Percentiles rank a stretch among this genome's conserved stretches.
These are phyloP conservation scores for Eucalyptus curtisii DNA, from an alignment of 345 rosid species.

Conservation along the genomic window DNA sequence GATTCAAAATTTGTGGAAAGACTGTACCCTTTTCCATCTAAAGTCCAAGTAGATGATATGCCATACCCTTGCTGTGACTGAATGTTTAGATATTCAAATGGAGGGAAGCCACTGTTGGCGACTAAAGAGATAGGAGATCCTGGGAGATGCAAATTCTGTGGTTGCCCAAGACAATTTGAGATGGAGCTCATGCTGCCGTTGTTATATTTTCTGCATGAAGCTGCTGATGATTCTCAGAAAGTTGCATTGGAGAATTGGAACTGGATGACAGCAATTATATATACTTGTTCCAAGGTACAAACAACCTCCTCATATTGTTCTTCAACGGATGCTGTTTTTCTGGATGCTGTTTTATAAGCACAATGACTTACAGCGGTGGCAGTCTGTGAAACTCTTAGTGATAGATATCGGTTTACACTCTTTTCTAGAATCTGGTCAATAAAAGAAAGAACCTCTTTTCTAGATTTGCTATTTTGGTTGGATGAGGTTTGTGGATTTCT, in stretches of 20 bases:
- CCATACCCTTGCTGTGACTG: background rate
- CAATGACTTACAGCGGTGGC: background rate
- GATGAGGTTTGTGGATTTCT: background rate
- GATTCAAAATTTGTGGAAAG: background rate
- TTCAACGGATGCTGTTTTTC: background rate
- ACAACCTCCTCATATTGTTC: background rate
- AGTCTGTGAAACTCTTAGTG: background rate
- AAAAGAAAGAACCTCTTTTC: background rate
- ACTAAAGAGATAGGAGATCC: constrained; percentile 19
- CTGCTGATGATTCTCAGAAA: constrained; percentile 31
- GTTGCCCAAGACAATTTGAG: constrained; percentile 57
- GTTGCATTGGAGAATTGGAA: constrained; percentile 54
- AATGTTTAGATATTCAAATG: constrained; percentile 49
- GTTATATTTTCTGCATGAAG: constrained; percentile 66
- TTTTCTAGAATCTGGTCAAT: background rate
- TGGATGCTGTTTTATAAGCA: background rate
- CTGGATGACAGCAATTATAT: constrained; percentile 69
- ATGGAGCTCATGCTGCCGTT: constrained; percentile 86
- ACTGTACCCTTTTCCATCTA: background rate
- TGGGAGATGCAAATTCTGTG: constrained; percentile 36
- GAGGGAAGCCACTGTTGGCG: constrained; percentile 64
- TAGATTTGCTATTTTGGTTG: background rate
- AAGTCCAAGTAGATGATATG: background rate
- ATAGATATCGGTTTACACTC: background rate
- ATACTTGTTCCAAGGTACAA: constrained; percentile 69